Base-by-base conservation (phyloP, 2,329 filamentous ascomycete species). In the Fusarium vanettenii region DNA sequence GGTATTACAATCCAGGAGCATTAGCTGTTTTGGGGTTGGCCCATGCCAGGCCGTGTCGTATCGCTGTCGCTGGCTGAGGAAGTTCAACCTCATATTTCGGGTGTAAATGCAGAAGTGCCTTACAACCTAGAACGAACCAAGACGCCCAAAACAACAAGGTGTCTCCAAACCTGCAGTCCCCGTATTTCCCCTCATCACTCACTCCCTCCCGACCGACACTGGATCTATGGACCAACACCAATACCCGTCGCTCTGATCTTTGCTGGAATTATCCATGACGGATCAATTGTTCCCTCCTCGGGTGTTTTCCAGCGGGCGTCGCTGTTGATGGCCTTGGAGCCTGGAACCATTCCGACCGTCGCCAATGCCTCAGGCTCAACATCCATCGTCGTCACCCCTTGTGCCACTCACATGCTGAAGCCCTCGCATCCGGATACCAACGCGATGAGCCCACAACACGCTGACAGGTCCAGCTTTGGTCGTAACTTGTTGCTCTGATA, bases 71-170 rank as follows among this genome's bases (percentile, higher is more conserved):
- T 73, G 45, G 66, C 68, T 69, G 65, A 76, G 67, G 63, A 73
- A 55, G 64, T 73, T 72, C 67, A 78, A 79, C 78, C 75, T 79
- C 75, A 79, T 79, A 79, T 79, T 78, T 79, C 78, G 76, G 76
- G 76, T 79, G 73, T 70, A 78, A 77, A 79, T 78, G 78, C 78
- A 79, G 64, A 79, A 76, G 72, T 79, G 78, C 78, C 78, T 79
- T 70, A 77, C 59, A 66, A 71, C 62, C 52, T 35, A 33, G 60
- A 45, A 48, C 29, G 41, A 52, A 65, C 39, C 31, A 55, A 64
- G n/a, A 50, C 60, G 27, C 55, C 66, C 64, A 61, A 77, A 75
- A 75, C 65, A 66, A 67, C 66, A 75, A 64, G 55, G 64, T 62
- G 48, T 60, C 64, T 72, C 71, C 63, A 63, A 76, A 69, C 73